phyloP scores from a whole-genome alignment of 371 early-diverging fungal species.

The Mucor mucedo region DNA sequence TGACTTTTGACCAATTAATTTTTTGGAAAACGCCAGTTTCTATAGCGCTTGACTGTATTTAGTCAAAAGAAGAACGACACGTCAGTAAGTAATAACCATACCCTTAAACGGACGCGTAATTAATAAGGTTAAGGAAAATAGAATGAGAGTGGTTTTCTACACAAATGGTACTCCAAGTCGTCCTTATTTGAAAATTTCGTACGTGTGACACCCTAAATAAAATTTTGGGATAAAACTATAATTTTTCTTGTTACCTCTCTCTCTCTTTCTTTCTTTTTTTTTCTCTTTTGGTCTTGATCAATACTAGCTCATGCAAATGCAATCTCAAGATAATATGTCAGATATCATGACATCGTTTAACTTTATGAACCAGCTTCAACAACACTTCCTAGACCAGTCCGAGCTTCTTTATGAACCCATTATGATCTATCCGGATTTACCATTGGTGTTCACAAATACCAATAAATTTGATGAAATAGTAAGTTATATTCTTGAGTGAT shows the following conservation, averaged over 20 bases:
- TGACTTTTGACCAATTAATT: conserved; percentile 4
- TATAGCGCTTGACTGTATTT: neutral
- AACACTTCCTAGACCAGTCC: neutral
- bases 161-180: no score
- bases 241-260: no score
- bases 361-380: conserved; percentile 1
- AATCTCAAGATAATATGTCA: conserved; percentile 5
- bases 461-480: neutral
- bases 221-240: no score
- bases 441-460: neutral
- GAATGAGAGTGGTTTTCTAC: no score
- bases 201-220: no score
- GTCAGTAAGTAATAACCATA: no score
- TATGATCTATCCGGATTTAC: neutral
- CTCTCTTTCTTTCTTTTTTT: neutral
- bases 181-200: no score
- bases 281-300: neutral
- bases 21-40: conserved; percentile 3
- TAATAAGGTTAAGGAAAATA: no score
- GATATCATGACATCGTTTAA: conserved; percentile 6
- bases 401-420: neutral
- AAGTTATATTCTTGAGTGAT: neutral
- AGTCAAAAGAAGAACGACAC: no score
- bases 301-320: neutral
- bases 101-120: no score